Evolutionary conservation across 2,329 filamentous ascomycete genomes (phyloP).

Genomic region (Cladosporium sp.): DNA sequence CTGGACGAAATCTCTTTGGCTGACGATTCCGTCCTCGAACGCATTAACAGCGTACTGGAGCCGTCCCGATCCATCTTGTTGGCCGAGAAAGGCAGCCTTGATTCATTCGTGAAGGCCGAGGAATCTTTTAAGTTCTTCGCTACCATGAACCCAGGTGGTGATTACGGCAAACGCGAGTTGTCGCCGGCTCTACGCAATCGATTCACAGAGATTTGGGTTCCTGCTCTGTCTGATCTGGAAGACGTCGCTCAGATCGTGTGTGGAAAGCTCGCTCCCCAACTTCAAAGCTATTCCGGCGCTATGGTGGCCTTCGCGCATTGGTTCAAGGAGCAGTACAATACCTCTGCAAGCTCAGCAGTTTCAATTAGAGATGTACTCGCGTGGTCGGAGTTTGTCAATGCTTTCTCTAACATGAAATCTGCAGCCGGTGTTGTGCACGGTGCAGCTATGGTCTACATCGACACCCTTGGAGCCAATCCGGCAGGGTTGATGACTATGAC

Average conservation of each 20-base stretch:
- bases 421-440: slow-evolving; percentile 64
- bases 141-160: slow-evolving; percentile 98
- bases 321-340: slow-evolving; percentile 79
- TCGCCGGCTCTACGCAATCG: slow-evolving; percentile 92
- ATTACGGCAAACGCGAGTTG: slow-evolving; percentile 96
- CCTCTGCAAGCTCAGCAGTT: slow-evolving; percentile 69
- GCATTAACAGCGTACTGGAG: slow-evolving; percentile 94
- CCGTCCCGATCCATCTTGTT: slow-evolving; percentile 79
- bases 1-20: slow-evolving; percentile 97
- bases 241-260: slow-evolving; percentile 85
- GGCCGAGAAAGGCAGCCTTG: slow-evolving; percentile 85
- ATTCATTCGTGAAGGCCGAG: slow-evolving; percentile 71
- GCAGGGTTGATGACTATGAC: slow-evolving; percentile 77
- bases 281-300: slow-evolving; percentile 56
- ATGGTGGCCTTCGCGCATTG: slow-evolving; percentile 88
- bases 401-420: slow-evolving; percentile 17
- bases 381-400: slow-evolving; percentile 90
- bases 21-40: slow-evolving; percentile 93
- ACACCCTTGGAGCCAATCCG: slow-evolving; percentile 91
- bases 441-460: slow-evolving; percentile 91
- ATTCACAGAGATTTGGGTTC: slow-evolving; percentile 99
- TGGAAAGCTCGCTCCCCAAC: slow-evolving; percentile 61
- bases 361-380: slow-evolving; percentile 89
- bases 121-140: slow-evolving; percentile 92
- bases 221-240: slow-evolving; percentile 74